These are phyloP conservation scores for Lepidium didymum DNA, from an alignment of 345 rosid species.

Conservation along the genomic window DNA sequence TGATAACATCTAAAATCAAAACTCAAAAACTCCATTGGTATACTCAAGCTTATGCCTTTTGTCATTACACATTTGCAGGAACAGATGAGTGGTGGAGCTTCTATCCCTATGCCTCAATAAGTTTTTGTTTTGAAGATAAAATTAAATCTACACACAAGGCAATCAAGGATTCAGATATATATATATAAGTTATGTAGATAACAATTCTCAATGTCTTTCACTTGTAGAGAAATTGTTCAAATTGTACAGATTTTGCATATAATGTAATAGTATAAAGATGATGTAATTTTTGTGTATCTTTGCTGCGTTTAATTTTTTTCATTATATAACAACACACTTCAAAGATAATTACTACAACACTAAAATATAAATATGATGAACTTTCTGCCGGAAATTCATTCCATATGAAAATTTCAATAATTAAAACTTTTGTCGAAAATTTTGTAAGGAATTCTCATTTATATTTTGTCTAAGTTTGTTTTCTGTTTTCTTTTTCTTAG, in stretches of 20 bases:
- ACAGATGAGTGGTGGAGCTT: constrained; percentile 22
- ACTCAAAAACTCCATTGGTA: background rate
- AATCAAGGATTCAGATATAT: background rate
- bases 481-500: no score
- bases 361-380: no score
- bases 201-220: background rate
- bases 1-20: background rate
- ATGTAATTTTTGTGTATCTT: no score
- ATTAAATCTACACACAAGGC: background rate
- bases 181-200: background rate
- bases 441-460: no score
- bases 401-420: no score
- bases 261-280: background rate
- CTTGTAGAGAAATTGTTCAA: constrained; percentile 16
- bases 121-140: background rate
- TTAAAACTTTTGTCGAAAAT: no score
- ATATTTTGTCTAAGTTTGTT: no score
- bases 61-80: constrained; percentile 2
- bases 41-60: background rate
- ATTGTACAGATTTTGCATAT: constrained; percentile 1
- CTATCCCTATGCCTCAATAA: constrained; percentile 23
- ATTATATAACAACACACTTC: no score
- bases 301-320: no score
- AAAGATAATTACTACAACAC: no score
- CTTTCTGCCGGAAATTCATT: no score